Evolutionary conservation across 2,329 filamentous ascomycete genomes (phyloP).

Genomic region (Beauveria caledonica): DNA sequence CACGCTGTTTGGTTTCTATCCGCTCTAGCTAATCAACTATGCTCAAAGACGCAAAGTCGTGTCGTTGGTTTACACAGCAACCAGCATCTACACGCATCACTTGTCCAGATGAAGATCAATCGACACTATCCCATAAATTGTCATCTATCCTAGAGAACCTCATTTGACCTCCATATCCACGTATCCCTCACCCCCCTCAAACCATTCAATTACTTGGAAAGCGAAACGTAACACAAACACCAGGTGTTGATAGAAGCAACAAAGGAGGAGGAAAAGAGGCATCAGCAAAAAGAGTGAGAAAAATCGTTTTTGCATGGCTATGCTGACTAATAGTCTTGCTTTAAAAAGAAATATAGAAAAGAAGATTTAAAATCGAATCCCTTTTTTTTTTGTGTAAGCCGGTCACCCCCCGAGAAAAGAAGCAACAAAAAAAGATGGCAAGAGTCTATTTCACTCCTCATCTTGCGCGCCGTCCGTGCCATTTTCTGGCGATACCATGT

Average conservation of each 20-base stretch:
- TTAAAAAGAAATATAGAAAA: neutral
- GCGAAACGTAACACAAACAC: neutral
- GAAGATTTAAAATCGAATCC: neutral
- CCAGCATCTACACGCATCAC: no score
- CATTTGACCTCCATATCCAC: no score
- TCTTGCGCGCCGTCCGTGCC: neutral
- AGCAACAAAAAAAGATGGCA: neutral
- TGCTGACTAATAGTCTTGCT: slow-evolving; percentile 4
- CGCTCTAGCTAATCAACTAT: neutral
- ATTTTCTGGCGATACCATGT: neutral
- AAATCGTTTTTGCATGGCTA: neutral
- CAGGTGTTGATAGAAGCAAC: neutral
- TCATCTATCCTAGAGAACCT: no score
- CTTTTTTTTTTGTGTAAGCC: neutral
- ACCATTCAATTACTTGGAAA: no score
- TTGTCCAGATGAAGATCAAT: no score
- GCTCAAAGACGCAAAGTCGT: neutral
- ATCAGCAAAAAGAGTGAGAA: neutral
- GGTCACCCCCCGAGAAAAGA: neutral
- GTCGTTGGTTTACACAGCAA: no score
- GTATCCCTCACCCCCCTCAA: no score
- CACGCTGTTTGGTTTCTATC: no score
- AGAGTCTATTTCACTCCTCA: neutral
- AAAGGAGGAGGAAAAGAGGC: neutral
- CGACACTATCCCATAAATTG: no score